phyloP scores from a whole-genome alignment of 768 basidiomycete genomes.

The Pholiota molesta region DNA sequence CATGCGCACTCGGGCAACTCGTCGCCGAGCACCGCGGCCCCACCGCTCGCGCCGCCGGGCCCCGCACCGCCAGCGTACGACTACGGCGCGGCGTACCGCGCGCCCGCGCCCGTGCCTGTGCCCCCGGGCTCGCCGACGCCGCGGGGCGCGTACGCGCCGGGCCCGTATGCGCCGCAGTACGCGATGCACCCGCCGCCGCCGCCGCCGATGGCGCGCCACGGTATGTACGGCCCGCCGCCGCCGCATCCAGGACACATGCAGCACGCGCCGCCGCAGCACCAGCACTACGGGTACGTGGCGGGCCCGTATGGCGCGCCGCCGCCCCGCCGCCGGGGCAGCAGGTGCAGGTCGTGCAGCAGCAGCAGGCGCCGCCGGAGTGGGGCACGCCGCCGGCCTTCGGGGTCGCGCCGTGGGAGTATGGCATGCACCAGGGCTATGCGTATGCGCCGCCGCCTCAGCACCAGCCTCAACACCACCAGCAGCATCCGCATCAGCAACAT shows the following conservation, averaged over 20 bases:
- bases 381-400: constrained; percentile 24
- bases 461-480: constrained; percentile 9
- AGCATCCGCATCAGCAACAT: constrained; percentile 15
- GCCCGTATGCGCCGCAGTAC: constrained; percentile 18
- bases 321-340: constrained; percentile 18
- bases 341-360: constrained; percentile 1
- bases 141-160: constrained; percentile 14
- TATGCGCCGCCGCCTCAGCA: constrained; percentile 15
- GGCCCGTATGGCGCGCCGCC: constrained; percentile 18
- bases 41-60: constrained; percentile 17
- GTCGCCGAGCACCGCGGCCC: constrained; percentile 14
- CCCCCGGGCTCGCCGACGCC: constrained; percentile 23
- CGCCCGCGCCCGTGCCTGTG: constrained; percentile 4
- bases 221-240: constrained; percentile 23
- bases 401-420: constrained; percentile 19
- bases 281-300: constrained; percentile 27
- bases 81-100: constrained; percentile 16
- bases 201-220: constrained; percentile 24
- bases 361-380: constrained; percentile 22
- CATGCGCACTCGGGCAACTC: background rate
- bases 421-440: constrained; percentile 10
- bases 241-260: background rate
- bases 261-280: constrained; percentile 18
- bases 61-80: constrained; percentile 16
- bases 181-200: constrained; percentile 23